Evolutionary conservation across 2,329 filamentous ascomycete genomes (phyloP), one percentile per base, ranked within the genome.

Genomic region (Achaetomium macrosporum): DNA sequence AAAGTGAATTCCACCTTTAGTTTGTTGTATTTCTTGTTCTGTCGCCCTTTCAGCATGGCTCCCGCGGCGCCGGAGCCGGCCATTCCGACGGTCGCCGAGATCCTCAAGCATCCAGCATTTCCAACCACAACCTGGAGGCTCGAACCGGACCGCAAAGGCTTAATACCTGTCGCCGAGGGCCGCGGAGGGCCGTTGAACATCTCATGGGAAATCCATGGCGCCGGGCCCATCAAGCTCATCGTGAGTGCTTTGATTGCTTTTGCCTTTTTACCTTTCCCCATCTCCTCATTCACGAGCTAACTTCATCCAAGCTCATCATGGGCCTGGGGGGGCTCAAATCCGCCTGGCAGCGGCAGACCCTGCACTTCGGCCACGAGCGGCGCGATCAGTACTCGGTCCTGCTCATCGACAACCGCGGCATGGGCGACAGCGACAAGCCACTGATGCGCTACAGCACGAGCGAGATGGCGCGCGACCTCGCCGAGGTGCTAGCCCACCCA

Each of bases 271-370:
- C 42, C 44, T 53, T 48, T 35, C 36, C 15, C 13, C 50, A 35
- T 12, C 46, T n/a, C 31, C 43, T 44, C 31, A 30, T 37, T 36
- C 19, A 11, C 43, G 42, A 31, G 13, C 29, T 40, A 47, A 12
- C 50, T 39, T 44, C 41, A 50, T 37, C 20, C 43, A 62, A 91
- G 88, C 83, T 88, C 72, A 78, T 95, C 63, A 90, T 90, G 84
- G 90, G 90, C 57, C 77, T 95, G 3, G 88, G 85, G 36, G 83
- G 84, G 51, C 76, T 75, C 54, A 76, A 79, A 64, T 76, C 81
- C 41, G 78, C 83, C 51, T 95, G 88, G 87, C 89, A 95, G 73
- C 82, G 88, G 49, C 90, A 95, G 66, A 93, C 85, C 10, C 81
- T 85, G 60, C 78, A 89, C 71, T 92, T 95, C 65, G 88, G 87